Evolutionary conservation across 176 grass and related monocot genomes (phyloP).

Genomic region (Aegilops umbellulata): DNA sequence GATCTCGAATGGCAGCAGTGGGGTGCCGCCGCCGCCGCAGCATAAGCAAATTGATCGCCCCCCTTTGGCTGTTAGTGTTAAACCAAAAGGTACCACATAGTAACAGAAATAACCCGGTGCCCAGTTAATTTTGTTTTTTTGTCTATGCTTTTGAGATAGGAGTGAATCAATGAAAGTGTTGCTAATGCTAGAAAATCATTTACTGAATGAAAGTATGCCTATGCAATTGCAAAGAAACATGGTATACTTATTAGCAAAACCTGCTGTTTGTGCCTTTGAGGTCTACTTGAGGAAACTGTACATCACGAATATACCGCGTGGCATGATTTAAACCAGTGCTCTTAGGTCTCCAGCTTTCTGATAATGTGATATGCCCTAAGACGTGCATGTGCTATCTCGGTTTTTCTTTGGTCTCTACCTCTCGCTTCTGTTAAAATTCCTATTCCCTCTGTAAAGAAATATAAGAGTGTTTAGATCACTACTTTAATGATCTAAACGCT

Average conservation of each 20-base stretch:
- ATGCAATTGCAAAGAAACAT: not conserved
- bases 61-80: not conserved
- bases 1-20: constrained; percentile 16
- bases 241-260: not conserved
- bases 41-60: constrained; percentile 1
- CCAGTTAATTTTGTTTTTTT: not conserved
- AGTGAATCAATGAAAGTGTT: constrained; percentile 4
- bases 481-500: too few relatives aligned
- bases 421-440: not conserved
- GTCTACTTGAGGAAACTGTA: not conserved
- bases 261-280: not conserved
- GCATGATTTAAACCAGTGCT: not conserved
- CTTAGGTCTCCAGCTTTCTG: not conserved
- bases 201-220: not conserved
- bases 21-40: not conserved
- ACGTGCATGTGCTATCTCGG: not conserved
- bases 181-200: not conserved
- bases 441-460: not conserved
- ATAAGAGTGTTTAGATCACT: too few relatives aligned
- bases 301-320: not conserved
- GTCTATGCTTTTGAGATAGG: not conserved
- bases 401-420: not conserved
- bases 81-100: constrained; percentile 27
- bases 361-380: not conserved
- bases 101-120: not conserved